Base-by-base conservation (phyloP, 345 rosid genomes). In the Corymbia maculata region DNA sequence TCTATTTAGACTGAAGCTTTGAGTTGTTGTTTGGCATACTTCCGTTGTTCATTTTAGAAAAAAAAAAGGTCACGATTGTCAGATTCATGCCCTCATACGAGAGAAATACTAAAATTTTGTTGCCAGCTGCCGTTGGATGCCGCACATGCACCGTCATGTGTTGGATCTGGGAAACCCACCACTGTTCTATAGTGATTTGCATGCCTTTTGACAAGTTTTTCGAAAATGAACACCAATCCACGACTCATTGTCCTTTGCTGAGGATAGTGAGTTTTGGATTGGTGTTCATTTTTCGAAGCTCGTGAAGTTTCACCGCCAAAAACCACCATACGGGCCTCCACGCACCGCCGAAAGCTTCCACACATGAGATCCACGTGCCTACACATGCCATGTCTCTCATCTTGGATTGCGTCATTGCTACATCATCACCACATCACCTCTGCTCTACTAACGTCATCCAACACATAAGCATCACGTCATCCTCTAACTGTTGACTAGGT, bases 241-340 rank as follows among this genome's bases (percentile, higher is more conserved):
- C 2, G 26, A 4, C 61, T 55, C 28, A 8, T 11, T 55, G 21
- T 55, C 5, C 2, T 36, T n/a, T n/a, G n/a, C n/a, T n/a, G n/a
- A n/a, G n/a, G n/a, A n/a, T n/a, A n/a, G n/a, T n/a, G n/a, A n/a
- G n/a, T n/a, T n/a, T n/a, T n/a, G n/a, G n/a, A n/a, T n/a, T n/a
- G n/a, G n/a, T n/a, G n/a, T n/a, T n/a, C n/a, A n/a, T n/a, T n/a
- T n/a, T 55, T 55, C 22, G 12, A 8, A 8, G 61, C 61, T 55
- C 11, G 0, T 55, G 28, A 55, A 55, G 28, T 55, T 28, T 55
- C 28, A 55, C 0, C 2, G 0, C 61, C 61, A 55, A 55, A 26
- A 11, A 8, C 28, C 22, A 16, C 26, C 61, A 55, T 21, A 55
- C 61, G 9, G 0, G 6, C 2, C 22, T 1, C 61, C 0, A 21